Evolutionary conservation across 768 basidiomycete genomes (phyloP), one percentile per base, ranked within the genome.

Genomic region (Suillus weaverae): DNA sequence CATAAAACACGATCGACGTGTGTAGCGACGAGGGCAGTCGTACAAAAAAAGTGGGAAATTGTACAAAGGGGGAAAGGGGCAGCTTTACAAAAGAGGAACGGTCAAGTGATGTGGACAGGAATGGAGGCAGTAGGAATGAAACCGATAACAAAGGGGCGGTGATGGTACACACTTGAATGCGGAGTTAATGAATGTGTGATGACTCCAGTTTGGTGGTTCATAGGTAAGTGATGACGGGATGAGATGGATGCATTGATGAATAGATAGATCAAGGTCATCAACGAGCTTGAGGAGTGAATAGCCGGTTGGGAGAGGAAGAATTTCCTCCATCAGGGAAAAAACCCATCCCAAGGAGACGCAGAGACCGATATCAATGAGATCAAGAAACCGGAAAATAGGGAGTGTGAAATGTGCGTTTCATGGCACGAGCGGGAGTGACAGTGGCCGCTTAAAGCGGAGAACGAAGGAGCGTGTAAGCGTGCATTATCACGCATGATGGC

Each of bases 281-380:
- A 63, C 30, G 32, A 39, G 22, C 46, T 62, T 20, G 26, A 11
- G 50, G 36, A 18, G 26, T 44, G 60, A 60, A 3, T 26, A 35
- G 55, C 68, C 62, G 48, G 64, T 67, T 63, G 26, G 63, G 66
- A 11, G 36, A 54, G 46, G 9, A 10, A 20, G 30, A 38, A 62
- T 65, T 41, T 33, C 63, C 56, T 26, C 41, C 41, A 53, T 62
- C 36, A 3, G 9, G 4, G 2, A 9, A 38, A 43, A 53, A 50
- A 63, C 14, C 14, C 16, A 60, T 39, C 53, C 43, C 60, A 10
- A n/a, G 51, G 1, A 51, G 60, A 6, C 16, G 56, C 30, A 39
- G 32, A 46, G 43, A 41, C 14, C n/a, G n/a, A n/a, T n/a, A n/a
- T n/a, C n/a, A n/a, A 22, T 16, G n/a, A n/a, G n/a, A n/a, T 36